Evolutionary conservation across 2,329 filamentous ascomycete species (phyloP), one percentile per base, ranked within the genome.

Genomic region (Polytolypa hystricis): DNA sequence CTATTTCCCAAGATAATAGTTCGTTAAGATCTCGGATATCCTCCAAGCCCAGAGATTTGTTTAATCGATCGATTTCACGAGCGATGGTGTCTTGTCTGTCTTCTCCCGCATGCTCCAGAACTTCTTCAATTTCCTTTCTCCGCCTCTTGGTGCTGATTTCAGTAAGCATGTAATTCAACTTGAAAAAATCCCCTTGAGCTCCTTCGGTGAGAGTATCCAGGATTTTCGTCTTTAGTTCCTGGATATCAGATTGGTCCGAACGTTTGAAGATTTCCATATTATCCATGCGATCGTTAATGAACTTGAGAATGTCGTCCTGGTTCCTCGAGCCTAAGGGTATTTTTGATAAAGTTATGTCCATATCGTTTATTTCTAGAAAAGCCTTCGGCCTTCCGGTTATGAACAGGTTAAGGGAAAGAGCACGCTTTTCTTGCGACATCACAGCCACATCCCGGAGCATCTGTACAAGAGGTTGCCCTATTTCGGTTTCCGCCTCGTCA

Each of bases 401-500:
- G 7, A 49, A 29, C 30, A 52, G 32, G 15, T 42, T 44, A 26
- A 52, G 33, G 19, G 34, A 41, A 19, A 52, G 42, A 15, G 28
- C 33, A 9, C 39, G 35, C 20, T 34, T 39, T 38, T 41, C 39
- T 23, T 33, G 26, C 15, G 36, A 25, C 21, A 43, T 41, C 12
- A 37, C 23, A 8, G 42, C 37, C 19, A 35, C 23, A 25, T 43
- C 42, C 5, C 39, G 40, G 9, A 53, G 39, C n/a, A 52, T 38
- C 4, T 45, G 36, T 3, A 50, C 8, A 5, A 53, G 40, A 9
- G 48, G 43, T 9, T 44, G 47, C 7, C 50, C 35, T 6, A 42
- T 38, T 16, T 46, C 38, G 14, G 41, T 49, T 26, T 49, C 40
- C 5, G 3, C 68, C 66, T 17, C 74, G 64, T 53, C 45, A 58